Evolutionary conservation across 441 rosid species (phyloP).

Genomic region (Arabidopsis hybrid): DNA sequence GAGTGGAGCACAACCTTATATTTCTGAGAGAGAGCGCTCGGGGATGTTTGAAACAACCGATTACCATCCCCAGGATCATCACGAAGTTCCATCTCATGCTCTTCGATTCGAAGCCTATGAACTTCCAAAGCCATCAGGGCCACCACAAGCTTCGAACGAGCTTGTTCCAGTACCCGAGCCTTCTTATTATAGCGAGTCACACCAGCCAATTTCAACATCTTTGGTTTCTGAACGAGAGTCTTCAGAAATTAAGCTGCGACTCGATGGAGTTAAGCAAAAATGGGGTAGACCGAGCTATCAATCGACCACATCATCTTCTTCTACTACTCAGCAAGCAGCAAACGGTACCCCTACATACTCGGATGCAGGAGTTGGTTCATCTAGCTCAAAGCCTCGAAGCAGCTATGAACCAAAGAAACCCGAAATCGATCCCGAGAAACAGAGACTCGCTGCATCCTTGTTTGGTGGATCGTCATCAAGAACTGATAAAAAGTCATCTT

Average conservation of each 20-base stretch:
- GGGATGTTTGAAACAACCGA: constrained; percentile 56
- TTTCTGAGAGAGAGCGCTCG: constrained; percentile 79
- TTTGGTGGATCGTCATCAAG: constrained; percentile 86
- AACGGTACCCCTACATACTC: constrained; percentile 54
- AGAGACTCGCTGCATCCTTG: constrained; percentile 96
- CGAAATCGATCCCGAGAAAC: constrained; percentile 82
- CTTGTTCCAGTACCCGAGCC: constrained; percentile 85
- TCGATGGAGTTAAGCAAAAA: constrained; percentile 98
- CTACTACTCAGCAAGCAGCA: constrained; percentile 53
- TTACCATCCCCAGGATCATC: constrained; percentile 66
- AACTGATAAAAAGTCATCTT: constrained; percentile 64
- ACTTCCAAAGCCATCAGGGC: constrained; percentile 72
- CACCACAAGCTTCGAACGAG: constrained; percentile 61
- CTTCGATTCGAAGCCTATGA: constrained; percentile 97
- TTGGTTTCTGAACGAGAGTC: constrained; percentile 64
- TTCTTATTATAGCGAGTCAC: constrained; percentile 66
- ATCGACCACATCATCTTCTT: constrained; percentile 56
- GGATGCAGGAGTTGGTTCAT: constrained; percentile 51
- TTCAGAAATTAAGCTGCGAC: constrained; percentile 77
- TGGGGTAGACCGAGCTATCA: constrained; percentile 86
- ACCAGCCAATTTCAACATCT: constrained; percentile 51
- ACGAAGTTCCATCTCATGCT: constrained; percentile 69
- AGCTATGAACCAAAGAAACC: constrained; percentile 70
- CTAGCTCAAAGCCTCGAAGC: constrained; percentile 60
- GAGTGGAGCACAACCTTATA: constrained; percentile 86